A percentile compares a stretch with the other conserved stretches of the same genome.
Conservation (phyloP, 257 asterid genomes). For the Nicotiana noctiflora region DNA sequence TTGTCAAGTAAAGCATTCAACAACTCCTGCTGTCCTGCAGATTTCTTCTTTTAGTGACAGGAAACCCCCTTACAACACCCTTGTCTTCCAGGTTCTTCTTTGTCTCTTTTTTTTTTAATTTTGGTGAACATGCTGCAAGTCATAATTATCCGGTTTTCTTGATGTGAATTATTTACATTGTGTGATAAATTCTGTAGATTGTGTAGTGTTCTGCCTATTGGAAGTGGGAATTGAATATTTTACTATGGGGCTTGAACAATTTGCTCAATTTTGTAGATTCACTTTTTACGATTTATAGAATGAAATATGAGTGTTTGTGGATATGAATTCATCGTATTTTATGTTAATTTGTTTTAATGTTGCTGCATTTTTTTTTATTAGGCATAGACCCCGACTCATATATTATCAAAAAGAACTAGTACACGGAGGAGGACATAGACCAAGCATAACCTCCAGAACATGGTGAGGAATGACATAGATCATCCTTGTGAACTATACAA, state of each 20-base stretch:
- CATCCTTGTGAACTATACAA: no score
- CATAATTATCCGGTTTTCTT: neutral
- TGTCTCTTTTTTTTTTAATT: neutral
- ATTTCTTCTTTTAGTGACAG: slow-evolving; percentile 28
- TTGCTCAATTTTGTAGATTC: neutral
- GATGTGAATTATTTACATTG: neutral
- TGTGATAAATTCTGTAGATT: neutral
- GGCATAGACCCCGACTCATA: no score
- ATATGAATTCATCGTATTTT: neutral
- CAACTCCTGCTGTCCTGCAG: slow-evolving; percentile 26
- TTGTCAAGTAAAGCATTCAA: slow-evolving; percentile 34
- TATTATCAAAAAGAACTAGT: no score
- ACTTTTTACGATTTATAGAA: neutral
- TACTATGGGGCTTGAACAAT: neutral
- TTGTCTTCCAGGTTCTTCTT: slow-evolving; percentile 61
- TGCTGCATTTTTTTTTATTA: no score
- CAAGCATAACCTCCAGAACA: no score
- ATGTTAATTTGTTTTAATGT: neutral
- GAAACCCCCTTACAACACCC: slow-evolving; percentile 57
- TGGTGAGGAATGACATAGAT: no score
- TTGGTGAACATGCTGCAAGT: neutral
- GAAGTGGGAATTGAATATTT: neutral
- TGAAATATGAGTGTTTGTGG: neutral
- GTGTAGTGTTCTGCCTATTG: neutral
- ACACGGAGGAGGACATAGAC: no score